Conservation (phyloP, 2,329 filamentous ascomycete species). For the Thielaviopsis euricoi region DNA sequence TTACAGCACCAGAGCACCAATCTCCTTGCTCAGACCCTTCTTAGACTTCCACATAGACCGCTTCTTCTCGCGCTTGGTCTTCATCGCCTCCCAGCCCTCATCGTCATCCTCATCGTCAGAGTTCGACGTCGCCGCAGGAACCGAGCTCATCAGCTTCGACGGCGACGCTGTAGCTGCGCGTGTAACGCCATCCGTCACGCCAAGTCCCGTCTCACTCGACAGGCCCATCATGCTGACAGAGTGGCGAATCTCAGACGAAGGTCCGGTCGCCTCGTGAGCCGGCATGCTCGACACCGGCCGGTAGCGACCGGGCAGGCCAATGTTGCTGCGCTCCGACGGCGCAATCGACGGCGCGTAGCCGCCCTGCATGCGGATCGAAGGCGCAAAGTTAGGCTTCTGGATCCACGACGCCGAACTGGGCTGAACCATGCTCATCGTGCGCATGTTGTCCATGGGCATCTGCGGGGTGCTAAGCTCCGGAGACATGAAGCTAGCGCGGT, state of each 20-base stretch:
- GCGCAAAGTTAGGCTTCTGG: conserved; percentile 30
- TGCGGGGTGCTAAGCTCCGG: conserved; percentile 30
- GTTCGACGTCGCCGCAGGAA: conserved; percentile 23
- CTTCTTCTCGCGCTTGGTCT: conserved; percentile 52
- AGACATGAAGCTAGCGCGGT: conserved; percentile 31
- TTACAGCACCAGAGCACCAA: conserved; percentile 29
- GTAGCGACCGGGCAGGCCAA: conserved; percentile 80
- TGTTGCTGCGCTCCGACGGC: conserved; percentile 85
- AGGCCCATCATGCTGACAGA: conserved; percentile 6
- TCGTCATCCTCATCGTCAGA: conserved; percentile 42
- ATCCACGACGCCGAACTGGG: conserved; percentile 43
- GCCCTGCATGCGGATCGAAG: conserved; percentile 31
- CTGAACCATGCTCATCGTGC: conserved; percentile 75
- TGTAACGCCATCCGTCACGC: conserved; percentile 26
- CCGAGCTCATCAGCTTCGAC: conserved; percentile 18
- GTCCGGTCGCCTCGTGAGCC: conserved; percentile 16
- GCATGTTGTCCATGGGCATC: conserved; percentile 30
- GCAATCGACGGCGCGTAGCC: conserved; percentile 84
- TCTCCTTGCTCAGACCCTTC: conserved; percentile 33
- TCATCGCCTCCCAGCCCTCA: conserved; percentile 54
- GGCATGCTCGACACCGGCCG: conserved; percentile 63
- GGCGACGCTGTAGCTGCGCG: conserved; percentile 16
- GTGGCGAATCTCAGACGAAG: conserved; percentile 9
- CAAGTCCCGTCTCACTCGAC: conserved; percentile 11
- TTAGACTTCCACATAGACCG: conserved; percentile 48